Evolutionary conservation across 352 stramenopile species (phyloP), one percentile per base, ranked within the genome.

Genomic region (Phytophthora boehmeriae): DNA sequence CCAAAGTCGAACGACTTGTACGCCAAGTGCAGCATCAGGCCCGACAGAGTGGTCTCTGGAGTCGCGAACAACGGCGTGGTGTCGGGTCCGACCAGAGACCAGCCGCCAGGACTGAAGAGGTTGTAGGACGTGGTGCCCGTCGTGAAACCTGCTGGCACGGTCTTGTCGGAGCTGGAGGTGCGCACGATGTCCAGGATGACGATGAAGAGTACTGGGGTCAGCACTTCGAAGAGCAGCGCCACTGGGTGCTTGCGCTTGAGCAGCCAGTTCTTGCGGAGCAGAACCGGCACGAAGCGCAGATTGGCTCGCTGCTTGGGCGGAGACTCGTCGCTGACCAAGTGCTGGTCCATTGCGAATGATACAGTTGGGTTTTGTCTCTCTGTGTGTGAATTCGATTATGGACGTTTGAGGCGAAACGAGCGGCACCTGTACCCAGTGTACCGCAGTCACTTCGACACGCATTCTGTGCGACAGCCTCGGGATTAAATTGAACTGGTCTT

Each of bases 211-310:
- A 88, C 65, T 16, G 84, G 84, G 3, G 80, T 72, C 36, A 90
- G 42, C 43, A 91, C 59, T 60, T 93, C 85, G 27, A 88, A 75
- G 27, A 84, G 22, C 11, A 83, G 54, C 8, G 66, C 73, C 3
- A 88, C 19, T 16, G 69, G 74, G 20, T 87, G 69, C 34, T 86
- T 83, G 47, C 71, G 75, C 76, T 93, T 93, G 65, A 93, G 84
- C 71, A 85, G 64, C 67, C 71, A 88, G 68, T 93, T 93, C 73
- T 93, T 93, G 47, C 82, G 74, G 51, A 93, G 73, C 38, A 93
- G 58, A 55, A 67, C 75, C 13, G 76, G 74, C 27, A 88, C 63
- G 41, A 86, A 88, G 43, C 71, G 76, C 56, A 80, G 53, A 27
- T 72, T 59, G 13, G 58, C 71, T 11, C 55, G 54, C 35, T 60